Evolutionary conservation across 2,329 filamentous ascomycete genomes (phyloP), one percentile per base, ranked within the genome.

Genomic region (Kalmusia sp.): DNA sequence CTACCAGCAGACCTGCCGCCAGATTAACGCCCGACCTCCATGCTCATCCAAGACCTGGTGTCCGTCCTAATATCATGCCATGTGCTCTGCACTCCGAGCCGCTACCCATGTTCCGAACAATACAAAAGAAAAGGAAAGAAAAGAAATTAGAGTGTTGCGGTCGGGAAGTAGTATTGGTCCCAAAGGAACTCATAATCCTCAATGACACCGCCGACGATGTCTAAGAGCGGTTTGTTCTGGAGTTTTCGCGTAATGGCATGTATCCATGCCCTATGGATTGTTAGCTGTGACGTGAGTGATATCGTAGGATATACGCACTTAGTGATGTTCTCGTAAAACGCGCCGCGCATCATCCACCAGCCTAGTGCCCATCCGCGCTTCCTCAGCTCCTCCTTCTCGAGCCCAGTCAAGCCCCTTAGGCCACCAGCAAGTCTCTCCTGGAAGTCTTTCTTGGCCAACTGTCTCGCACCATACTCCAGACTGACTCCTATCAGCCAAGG

Each of bases 151-250:
- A 84, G 62, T 4, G 84, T 88, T 22, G 84, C 82, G 1, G 85
- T 88, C 15, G 85, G 82, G 75, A 98, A 99, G 76, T 98, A 96
- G 75, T 97, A 98, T 66, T 96, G 93, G 76, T 97, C 92, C 95
- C 95, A 99, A 27, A 99, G 81, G 73, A 96, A 98, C 75, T 96
- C 91, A 72, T 99, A 99, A 73, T 99, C 95, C 71, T 97, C 92
- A 58, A 98, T 76, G 39, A 99, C 89, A 52, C 90, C 91, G 7
- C 88, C 90, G 21, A 96, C 81, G 70, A 99, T 85, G 61, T 90
- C 87, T 40, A 96, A 84, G 74, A 96, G 81, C 47, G 90, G 87
- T 68, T 88, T 89, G 61, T 86, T 80, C 69, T 81, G 87, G 61
- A 96, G 83, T 66, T 87, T 89, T 25, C 80, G 80, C 6, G 93